phyloP scores from a whole-genome alignment of 2,329 filamentous ascomycete species.

The Colletotrichum horii region DNA sequence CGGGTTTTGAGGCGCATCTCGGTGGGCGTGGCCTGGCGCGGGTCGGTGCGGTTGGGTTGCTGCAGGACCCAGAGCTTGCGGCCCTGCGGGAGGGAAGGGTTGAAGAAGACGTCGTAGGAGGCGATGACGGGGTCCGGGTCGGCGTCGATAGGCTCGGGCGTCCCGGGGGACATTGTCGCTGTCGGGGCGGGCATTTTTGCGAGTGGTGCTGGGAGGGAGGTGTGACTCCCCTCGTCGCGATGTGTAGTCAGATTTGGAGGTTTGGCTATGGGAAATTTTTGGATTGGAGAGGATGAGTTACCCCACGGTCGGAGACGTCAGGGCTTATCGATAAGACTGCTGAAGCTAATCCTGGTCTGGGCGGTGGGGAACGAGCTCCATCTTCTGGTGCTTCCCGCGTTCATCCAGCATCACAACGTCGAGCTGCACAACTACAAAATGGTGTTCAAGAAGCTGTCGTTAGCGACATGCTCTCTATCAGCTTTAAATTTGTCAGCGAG shows the following conservation, averaged over 20 bases:
- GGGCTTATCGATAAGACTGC: conserved; percentile 10
- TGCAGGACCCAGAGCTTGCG: conserved; percentile 83
- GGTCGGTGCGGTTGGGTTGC: conserved; percentile 78
- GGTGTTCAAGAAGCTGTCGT: not conserved
- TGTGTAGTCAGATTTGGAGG: not conserved
- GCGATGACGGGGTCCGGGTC: conserved; percentile 73
- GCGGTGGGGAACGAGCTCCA: conserved; percentile 8
- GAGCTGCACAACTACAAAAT: not conserved
- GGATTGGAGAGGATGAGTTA: not conserved
- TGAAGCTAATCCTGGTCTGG: not conserved
- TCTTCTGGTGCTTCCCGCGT: not conserved
- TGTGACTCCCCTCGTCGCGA: not conserved
- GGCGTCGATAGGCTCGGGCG: conserved; percentile 19
- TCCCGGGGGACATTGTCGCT: conserved; percentile 26
- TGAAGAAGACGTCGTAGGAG: conserved; percentile 86
- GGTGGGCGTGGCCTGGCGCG: conserved; percentile 62
- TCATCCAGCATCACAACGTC: not conserved
- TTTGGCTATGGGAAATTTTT: conserved; percentile 13
- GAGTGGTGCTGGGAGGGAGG: not conserved
- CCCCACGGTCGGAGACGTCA: conserved; percentile 14
- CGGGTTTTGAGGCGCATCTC: conserved; percentile 82
- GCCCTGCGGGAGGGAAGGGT: conserved; percentile 67
- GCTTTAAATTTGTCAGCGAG: not conserved
- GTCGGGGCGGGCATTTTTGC: conserved; percentile 11
- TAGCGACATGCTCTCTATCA: not conserved